Evolutionary conservation across 495 filamentous ascomycete species (phyloP), one percentile per base, ranked within the genome.

Genomic region (Podospora appendiculata): DNA sequence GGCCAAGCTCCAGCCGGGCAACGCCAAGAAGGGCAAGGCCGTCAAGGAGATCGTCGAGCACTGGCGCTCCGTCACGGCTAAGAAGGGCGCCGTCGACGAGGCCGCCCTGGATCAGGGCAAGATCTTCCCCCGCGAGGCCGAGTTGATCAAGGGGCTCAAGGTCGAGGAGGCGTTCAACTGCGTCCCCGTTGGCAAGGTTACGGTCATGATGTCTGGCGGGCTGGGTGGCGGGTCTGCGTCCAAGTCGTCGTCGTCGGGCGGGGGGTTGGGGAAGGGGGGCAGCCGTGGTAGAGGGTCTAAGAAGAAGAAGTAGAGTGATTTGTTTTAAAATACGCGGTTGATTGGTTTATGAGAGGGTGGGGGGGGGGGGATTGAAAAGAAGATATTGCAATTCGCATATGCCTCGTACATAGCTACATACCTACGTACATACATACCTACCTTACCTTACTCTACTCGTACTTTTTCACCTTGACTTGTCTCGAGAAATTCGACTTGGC

Each of bases 11-110:
- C 93, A 97, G 70, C 93, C 93, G 0, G 93, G 93, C 3, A 59
- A 81, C 3, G 78, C 83, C 58, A 98, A 98, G 78, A 94, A 95
- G 71, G 91, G 92, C 2, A 98, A 96, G 66, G 93, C 92, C 13
- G 82, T 96, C 19, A 87, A 87, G 69, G 90, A 96, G 68, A 87
- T 96, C 40, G 62, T 95, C 14, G 79, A 79, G 38, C 77, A 77
- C 45, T 96, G 93, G 90, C 76, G 85, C 52, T 71, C 76, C 1
- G 81, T 75, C 50, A 65, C 70, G n/a, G 76, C 70, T 0, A 75
- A 78, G 52, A 77, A 79, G 63, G 77, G 79, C 8, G 76, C 69
- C 17, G 56, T 87, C 5, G 84, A 88, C 58, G 75, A 79, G 61
- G 67, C 63, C 48, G 70, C 66, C 32, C 45, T 68, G 53, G 89